Conservation (phyloP, 371 early-diverging fungal genomes). For the Syncephalastrum racemosum region DNA sequence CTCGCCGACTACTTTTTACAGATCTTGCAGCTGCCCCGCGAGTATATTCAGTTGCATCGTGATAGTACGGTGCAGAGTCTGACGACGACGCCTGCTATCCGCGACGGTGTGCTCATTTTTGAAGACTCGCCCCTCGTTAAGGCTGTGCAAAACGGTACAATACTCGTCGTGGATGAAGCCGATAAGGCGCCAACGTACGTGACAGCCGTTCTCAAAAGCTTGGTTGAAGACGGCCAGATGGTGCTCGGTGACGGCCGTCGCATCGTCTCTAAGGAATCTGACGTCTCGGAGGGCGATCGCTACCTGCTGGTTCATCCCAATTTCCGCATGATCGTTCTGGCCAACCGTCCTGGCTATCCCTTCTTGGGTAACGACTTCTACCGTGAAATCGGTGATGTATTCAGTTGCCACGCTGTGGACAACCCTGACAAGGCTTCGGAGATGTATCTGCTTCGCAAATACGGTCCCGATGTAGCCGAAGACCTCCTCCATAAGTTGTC, state of each 20-base stretch:
- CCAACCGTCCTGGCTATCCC: slow-evolving; percentile 82
- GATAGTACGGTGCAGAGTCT: slow-evolving; percentile 84
- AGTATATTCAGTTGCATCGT: slow-evolving; percentile 85
- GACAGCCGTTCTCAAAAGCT: slow-evolving; percentile 74
- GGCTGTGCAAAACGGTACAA: slow-evolving; percentile 67
- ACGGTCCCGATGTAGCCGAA: slow-evolving; percentile 73
- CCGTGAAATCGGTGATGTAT: slow-evolving; percentile 81
- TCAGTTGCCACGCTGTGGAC: slow-evolving; percentile 77
- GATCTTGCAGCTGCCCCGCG: slow-evolving; percentile 70
- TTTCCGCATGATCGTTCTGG: slow-evolving; percentile 85
- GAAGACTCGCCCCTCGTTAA: slow-evolving; percentile 81
- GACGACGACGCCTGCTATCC: slow-evolving; percentile 75
- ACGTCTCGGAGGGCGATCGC: slow-evolving; percentile 36
- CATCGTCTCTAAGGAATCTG: slow-evolving; percentile 57
- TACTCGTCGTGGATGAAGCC: slow-evolving; percentile 85
- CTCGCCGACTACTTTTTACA: slow-evolving; percentile 79
- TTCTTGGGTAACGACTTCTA: slow-evolving; percentile 86
- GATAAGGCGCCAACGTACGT: slow-evolving; percentile 89
- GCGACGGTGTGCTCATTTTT: slow-evolving; percentile 71
- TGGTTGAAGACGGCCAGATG: slow-evolving; percentile 88
- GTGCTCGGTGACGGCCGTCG: slow-evolving; percentile 80
- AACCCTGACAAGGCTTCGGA: slow-evolving; percentile 81
- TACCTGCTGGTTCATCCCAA: slow-evolving; percentile 67
- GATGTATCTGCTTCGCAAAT: slow-evolving; percentile 68
- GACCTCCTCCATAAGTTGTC: slow-evolving; percentile 67